phyloP scores from a whole-genome alignment of 2,329 filamentous ascomycete species.

The Fusarium sacchari region DNA sequence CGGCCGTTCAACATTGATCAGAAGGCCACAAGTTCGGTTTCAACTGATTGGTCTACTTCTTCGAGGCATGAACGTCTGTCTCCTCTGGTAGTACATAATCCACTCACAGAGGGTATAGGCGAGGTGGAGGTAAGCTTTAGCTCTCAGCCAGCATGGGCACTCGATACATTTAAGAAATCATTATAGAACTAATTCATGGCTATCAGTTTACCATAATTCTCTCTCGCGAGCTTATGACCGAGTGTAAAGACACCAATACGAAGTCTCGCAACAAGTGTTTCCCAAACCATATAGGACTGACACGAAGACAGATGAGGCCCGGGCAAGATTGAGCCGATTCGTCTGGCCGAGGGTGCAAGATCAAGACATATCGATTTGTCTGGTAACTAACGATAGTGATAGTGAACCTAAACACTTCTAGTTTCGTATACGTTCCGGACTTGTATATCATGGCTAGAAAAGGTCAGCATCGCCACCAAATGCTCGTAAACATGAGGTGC shows the following conservation, averaged over 20 bases:
- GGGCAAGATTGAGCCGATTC: too few relatives aligned
- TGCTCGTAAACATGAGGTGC: background rate
- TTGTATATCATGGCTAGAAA: background rate
- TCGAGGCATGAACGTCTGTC: accelerated
- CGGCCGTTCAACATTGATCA: background rate
- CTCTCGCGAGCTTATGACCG: accelerated
- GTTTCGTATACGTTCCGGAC: background rate
- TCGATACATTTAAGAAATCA: accelerated
- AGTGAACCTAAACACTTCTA: accelerated
- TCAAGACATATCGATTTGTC: too few relatives aligned
- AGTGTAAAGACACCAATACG: background rate
- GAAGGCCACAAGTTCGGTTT: background rate
- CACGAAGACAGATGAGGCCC: too few relatives aligned
- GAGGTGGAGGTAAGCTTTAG: background rate
- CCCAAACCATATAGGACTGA: too few relatives aligned
- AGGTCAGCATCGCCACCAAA: too few relatives aligned
- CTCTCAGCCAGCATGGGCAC: background rate
- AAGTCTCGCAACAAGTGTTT: background rate
- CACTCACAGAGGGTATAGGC: accelerated
- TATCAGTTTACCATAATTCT: too few relatives aligned
- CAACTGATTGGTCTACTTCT: background rate
- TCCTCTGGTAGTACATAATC: background rate
- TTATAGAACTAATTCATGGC: too few relatives aligned
- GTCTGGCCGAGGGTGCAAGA: too few relatives aligned
- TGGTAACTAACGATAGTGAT: accelerated